Conservation (phyloP, 1,284 basidiomycete genomes). For the Ceratobasidium sp. region DNA sequence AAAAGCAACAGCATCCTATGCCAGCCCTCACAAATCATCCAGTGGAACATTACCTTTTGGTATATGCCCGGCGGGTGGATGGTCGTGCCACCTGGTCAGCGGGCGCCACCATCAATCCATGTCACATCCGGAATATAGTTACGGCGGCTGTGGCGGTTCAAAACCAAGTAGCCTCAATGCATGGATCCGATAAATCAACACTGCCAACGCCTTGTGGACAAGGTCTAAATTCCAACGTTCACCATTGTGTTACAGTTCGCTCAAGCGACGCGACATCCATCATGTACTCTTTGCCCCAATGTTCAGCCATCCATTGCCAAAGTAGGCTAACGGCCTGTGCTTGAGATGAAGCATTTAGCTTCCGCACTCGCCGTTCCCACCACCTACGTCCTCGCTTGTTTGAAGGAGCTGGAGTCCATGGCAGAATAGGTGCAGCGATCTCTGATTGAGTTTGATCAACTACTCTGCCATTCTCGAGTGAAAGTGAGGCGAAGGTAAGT, state of each 20-base stretch:
- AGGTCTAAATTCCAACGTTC: neutral
- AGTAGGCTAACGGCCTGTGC: slow-evolving; percentile 20
- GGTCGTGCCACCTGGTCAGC: too few species aligned
- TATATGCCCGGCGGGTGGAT: too few species aligned
- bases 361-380: slow-evolving; percentile 20
- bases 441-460: neutral
- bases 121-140: neutral
- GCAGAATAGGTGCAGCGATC: neutral
- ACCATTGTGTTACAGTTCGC: slow-evolving; percentile 26
- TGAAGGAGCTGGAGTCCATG: slow-evolving; percentile 31
- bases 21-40: neutral
- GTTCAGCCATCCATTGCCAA: slow-evolving; percentile 34
- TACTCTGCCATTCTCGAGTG: neutral
- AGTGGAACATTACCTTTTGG: too few species aligned
- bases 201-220: too few species aligned
- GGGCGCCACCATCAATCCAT: neutral
- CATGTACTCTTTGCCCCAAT: slow-evolving; percentile 28
- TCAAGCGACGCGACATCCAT: slow-evolving; percentile 6
- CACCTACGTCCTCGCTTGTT: slow-evolving; percentile 32
- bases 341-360: slow-evolving; percentile 16
- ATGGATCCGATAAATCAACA: neutral
- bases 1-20: neutral
- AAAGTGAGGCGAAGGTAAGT: neutral
- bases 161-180: neutral
- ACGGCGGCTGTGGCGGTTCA: neutral